Conservation (phyloP, 768 basidiomycete genomes). For the Hericium coralloides region DNA sequence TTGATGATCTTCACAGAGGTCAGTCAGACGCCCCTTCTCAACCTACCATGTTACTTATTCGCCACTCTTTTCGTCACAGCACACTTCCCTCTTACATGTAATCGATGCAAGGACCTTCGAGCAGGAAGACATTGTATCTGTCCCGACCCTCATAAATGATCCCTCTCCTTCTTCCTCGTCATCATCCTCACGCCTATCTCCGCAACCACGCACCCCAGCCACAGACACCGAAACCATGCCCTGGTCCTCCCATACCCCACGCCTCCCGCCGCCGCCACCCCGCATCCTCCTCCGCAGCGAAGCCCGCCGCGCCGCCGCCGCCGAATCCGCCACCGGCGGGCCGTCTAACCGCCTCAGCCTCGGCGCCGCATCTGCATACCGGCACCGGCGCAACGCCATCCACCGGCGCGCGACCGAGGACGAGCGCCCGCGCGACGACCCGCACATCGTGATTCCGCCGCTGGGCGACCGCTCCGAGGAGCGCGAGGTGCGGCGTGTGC, state of each 20-base stretch:
- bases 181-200: constrained; percentile 8
- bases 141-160: constrained; percentile 33
- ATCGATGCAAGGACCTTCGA: constrained; percentile 86
- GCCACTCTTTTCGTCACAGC: constrained; percentile 32
- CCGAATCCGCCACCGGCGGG: background rate
- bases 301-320: background rate
- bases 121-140: constrained; percentile 56
- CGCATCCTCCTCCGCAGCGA: constrained; percentile 1
- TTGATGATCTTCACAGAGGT: constrained; percentile 90
- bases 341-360: constrained; percentile 3
- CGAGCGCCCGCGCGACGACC: background rate
- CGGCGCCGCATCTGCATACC: constrained; percentile 9
- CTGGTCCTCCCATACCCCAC: background rate
- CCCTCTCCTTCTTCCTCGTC: constrained; percentile 6
- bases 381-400: constrained; percentile 20
- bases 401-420: constrained; percentile 24
- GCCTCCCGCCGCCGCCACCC: background rate
- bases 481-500: constrained; percentile 45
- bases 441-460: background rate
- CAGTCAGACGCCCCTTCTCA: constrained; percentile 12
- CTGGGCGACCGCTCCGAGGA: constrained; percentile 24
- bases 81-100: constrained; percentile 74
- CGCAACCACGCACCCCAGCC: constrained; percentile 4
- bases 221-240: background rate
- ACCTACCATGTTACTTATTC: background rate